Evolutionary conservation across 2,329 filamentous ascomycete genomes (phyloP), one percentile per base, ranked within the genome.

Genomic region (Hirsutella thompsonii): DNA sequence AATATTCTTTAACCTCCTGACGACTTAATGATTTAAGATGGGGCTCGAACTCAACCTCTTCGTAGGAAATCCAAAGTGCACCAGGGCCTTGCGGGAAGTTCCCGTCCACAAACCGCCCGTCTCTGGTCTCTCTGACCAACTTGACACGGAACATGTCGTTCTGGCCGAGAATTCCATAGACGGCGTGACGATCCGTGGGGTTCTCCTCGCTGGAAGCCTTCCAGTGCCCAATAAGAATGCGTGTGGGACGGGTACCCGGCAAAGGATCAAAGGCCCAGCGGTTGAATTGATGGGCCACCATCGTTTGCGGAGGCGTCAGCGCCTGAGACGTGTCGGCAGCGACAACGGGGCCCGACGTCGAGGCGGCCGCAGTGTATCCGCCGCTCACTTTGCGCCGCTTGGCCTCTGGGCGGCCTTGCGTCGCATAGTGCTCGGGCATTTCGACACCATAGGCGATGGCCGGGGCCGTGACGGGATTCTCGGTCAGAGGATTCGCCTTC

Each of bases 61-160:
- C 74, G 46, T 76, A 79, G 5, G 68, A 59, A 30, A 81, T 74
- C 76, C 76, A 81, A 1, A 80, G 54, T 2, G 71, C 74, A 11
- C 76, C 76, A 2, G 75, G 70, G 1, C 75, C 76, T 2, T 57
- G 55, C 0, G 77, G 77, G 41, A 78, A 80, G 53, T 80, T 79
- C 29, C 73, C 75, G 26, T 72, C 63, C 1, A 76, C 60, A 23
- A 66, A 68, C 0, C 72, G 68, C 3, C 76, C 76, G 49, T 79
- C 75, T 3, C 75, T 69, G 0, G 76, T 80, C 49, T 77, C 67
- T 5, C 72, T 64, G 1, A 75, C 68, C 0, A 81, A 63, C 53
- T 80, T 80, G 41, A 79, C 74, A 0, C 77, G 63, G 52, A 81
- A 80, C 68, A 77, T 79, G 47, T 79, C 75, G 42, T 78, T 78